These are phyloP conservation scores for Nitzschia putrida DNA, from an alignment of 108 stramenopile species.

Conservation along the genomic window DNA sequence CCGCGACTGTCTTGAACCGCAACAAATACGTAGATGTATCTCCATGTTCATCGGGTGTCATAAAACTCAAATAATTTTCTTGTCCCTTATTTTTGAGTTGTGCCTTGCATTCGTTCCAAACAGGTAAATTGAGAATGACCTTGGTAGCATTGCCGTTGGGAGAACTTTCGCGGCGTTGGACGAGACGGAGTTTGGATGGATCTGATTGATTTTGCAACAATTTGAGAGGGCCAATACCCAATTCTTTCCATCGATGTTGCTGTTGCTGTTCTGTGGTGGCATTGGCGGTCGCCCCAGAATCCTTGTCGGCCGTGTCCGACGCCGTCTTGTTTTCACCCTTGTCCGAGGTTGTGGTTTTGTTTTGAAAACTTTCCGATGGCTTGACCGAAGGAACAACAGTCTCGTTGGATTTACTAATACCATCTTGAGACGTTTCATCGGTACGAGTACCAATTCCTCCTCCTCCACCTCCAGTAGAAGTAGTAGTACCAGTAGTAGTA, in stretches of 20 bases:
- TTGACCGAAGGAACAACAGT: constrained; percentile 26
- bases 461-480: neutral
- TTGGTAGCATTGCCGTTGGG: constrained; percentile 59
- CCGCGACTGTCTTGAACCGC: constrained; percentile 27
- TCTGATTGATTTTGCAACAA: constrained; percentile 37
- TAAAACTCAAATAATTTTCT: constrained; percentile 29
- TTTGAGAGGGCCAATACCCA: constrained; percentile 75
- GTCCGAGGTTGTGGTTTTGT: neutral
- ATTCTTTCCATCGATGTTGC: constrained; percentile 58
- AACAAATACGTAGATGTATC: constrained; percentile 14
- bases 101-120: constrained; percentile 46
- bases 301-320: constrained; percentile 3
- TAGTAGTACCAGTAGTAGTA: no score
- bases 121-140: constrained; percentile 61
- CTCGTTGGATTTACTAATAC: neutral
- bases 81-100: constrained; percentile 11
- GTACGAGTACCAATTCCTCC: constrained; percentile 10
- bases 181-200: constrained; percentile 44
- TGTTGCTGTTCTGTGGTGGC: neutral
- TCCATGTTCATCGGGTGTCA: constrained; percentile 5
- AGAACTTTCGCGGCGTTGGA: constrained; percentile 68
- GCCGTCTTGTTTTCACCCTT: neutral
- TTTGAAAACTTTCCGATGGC: constrained; percentile 28
- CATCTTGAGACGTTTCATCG: neutral
- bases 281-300: neutral